Conservation (phyloP, 2,329 filamentous ascomycete species). For the Exophiala viscosa region DNA sequence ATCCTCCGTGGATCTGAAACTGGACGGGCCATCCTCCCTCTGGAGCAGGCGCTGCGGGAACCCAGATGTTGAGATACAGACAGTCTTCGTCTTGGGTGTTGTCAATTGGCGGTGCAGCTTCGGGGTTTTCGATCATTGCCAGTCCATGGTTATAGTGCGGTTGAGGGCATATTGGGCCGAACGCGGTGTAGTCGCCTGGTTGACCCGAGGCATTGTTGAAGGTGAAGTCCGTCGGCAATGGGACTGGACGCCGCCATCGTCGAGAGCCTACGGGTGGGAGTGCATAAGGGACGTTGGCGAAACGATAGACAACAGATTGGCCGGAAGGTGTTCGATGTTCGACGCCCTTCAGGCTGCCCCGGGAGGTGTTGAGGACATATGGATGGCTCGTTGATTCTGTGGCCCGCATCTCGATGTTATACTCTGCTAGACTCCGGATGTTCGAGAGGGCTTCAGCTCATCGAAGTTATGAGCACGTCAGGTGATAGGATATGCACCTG, state of each 20-base stretch:
- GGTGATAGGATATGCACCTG: no score
- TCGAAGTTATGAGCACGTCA: no score
- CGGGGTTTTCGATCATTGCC: constrained; percentile 29
- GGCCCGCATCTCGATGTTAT: constrained; percentile 18
- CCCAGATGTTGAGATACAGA: constrained; percentile 50
- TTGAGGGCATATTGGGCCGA: constrained; percentile 41
- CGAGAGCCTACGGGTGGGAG: constrained; percentile 37
- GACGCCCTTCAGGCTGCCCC: constrained; percentile 23
- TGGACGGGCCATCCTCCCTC: constrained; percentile 33
- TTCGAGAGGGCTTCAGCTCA: not conserved
- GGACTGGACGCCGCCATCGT: constrained; percentile 40
- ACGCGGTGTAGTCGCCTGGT: constrained; percentile 39
- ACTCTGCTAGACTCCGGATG: no score
- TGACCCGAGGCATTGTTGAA: constrained; percentile 29
- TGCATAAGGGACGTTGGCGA: constrained; percentile 40
- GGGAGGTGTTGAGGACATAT: constrained; percentile 23
- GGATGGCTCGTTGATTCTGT: constrained; percentile 22
- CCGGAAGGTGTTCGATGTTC: constrained; percentile 19
- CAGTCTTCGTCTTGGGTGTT: constrained; percentile 46
- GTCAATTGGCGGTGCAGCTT: constrained; percentile 27
- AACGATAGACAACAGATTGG: constrained; percentile 30
- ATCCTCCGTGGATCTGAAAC: constrained; percentile 43
- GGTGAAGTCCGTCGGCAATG: constrained; percentile 31
- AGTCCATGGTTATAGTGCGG: constrained; percentile 30
- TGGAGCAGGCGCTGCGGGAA: constrained; percentile 33